Base-by-base conservation (phyloP, 1,139 yeast genomes). In the Candida albicans region DNA sequence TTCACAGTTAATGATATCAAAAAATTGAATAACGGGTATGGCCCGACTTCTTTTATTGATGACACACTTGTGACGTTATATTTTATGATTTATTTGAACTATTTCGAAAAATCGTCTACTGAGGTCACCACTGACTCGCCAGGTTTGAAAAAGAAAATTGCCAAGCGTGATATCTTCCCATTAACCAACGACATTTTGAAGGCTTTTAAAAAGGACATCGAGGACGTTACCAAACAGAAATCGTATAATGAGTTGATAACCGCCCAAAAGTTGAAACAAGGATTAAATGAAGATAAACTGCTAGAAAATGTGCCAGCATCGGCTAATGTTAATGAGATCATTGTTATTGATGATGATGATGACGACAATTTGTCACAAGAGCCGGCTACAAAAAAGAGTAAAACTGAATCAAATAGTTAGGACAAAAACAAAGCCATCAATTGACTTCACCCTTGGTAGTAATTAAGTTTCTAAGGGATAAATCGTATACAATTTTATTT, bases 21-120 rank as follows among this genome's bases (percentile, higher is more conserved):
- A 49, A 79, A 86, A 46, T 70, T 84, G 58, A 88, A 89, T 48
- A 87, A 83, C 56, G 96, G 96, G 0, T 84, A 83, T 59, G 93
- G 91, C 0, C 84, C 95, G 0, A 86, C 95, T 0, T 84, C 93
- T 0, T 67, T 79, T 26, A 77, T 87, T 33, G 96, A 88, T 58
- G 95, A 88, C 53, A 76, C 89, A 0, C 78, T 81, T 48, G 84
- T 84, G 27, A 76, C 85, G 2, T 59, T 86, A 0, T 88, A 75
- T 56, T 63, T 87, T 52, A 70, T 68, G 41, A 61, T 86, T 8
- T 84, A 70, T 48, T 51, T 59, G n/a, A 48, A 52, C 40, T 61
- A 55, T 44, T 48, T 48, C 30, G 37, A 43, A 32, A 43, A 40
- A 25, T 25, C 37, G 12, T 13, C 30, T 8, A 34, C 27, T 8